These are phyloP conservation scores for Fraxinus angustifolia DNA, from an alignment of 305 asterid genomes.

Conservation along the genomic window DNA sequence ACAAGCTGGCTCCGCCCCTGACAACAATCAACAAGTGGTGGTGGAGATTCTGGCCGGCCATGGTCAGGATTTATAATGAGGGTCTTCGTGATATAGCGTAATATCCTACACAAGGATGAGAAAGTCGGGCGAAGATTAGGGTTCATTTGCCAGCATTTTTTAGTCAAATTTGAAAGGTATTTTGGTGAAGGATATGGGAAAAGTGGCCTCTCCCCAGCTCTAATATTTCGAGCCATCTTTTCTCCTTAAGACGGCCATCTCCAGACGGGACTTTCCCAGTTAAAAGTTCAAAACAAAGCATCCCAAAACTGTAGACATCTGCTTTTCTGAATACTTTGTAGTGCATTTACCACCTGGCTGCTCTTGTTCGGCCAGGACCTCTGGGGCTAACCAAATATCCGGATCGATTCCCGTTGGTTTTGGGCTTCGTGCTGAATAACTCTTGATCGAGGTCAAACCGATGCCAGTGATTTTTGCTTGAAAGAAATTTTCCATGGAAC, in stretches of 20 bases:
- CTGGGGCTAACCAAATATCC: constrained; percentile 75
- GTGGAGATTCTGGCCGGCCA: constrained; percentile 70
- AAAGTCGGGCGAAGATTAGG: constrained; percentile 63
- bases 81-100: constrained; percentile 66
- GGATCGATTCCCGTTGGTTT: constrained; percentile 35
- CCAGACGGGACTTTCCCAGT: constrained; percentile 75
- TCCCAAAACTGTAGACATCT: constrained; percentile 75
- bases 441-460: constrained; percentile 43
- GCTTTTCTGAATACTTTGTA: constrained; percentile 51
- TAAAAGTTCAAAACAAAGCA: constrained; percentile 76
- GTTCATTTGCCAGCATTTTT: constrained; percentile 77
- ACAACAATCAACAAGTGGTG: constrained; percentile 69
- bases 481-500: constrained; percentile 48
- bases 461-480: constrained; percentile 63
- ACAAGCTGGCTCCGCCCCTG: no score
- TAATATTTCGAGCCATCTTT: constrained; percentile 53
- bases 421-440: constrained; percentile 29
- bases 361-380: constrained; percentile 58
- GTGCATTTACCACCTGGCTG: constrained; percentile 30
- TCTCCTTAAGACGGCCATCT: constrained; percentile 74
- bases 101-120: constrained; percentile 65
- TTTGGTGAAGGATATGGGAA: constrained; percentile 72
- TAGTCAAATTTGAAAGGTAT: constrained; percentile 59
- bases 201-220: constrained; percentile 84
- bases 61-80: constrained; percentile 71